Conservation (phyloP, 192 early-diverging fungal species). For the Cladochytrium replicatum region DNA sequence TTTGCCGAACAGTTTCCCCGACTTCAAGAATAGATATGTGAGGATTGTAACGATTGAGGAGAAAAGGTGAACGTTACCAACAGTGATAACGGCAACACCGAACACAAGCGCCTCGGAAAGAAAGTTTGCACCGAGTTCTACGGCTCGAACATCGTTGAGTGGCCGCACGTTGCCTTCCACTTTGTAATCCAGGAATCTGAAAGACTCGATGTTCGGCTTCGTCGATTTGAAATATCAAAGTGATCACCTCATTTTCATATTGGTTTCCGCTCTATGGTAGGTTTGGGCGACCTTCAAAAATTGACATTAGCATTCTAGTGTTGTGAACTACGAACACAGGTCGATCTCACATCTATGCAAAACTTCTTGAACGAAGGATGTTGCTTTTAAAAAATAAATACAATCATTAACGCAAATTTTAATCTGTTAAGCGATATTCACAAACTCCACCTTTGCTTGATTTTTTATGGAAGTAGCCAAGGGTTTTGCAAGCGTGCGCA, state of each 20-base stretch:
- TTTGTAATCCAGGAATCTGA: conserved; percentile 31
- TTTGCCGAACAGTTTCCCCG: not conserved
- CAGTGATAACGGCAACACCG: conserved; percentile 21
- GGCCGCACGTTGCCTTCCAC: conserved; percentile 28
- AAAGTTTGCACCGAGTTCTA: conserved; percentile 35
- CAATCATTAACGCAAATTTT: not conserved
- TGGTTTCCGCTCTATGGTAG: conserved; percentile 20
- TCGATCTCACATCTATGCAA: conserved; percentile 22
- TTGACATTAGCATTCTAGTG: too few species aligned
- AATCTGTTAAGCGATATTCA: not conserved
- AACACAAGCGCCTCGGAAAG: conserved; percentile 33
- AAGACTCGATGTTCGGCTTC: too few species aligned
- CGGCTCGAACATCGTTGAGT: conserved; percentile 34
- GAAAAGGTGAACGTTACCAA: conserved; percentile 3
- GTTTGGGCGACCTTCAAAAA: too few species aligned
- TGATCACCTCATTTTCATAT: conserved; percentile 14
- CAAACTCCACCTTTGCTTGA: conserved; percentile 12
- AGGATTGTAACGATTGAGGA: not conserved
- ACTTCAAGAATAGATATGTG: not conserved
- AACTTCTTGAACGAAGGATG: conserved; percentile 20
- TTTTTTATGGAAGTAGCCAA: conserved; percentile 34
- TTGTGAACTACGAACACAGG: conserved; percentile 6
- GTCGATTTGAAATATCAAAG: too few species aligned
- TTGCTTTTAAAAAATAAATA: conserved; percentile 7
- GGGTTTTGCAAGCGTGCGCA: conserved; percentile 34